These are phyloP conservation scores for Triticum urartu DNA, from an alignment of 176 grass and related monocot genomes.

Conservation along the genomic window DNA sequence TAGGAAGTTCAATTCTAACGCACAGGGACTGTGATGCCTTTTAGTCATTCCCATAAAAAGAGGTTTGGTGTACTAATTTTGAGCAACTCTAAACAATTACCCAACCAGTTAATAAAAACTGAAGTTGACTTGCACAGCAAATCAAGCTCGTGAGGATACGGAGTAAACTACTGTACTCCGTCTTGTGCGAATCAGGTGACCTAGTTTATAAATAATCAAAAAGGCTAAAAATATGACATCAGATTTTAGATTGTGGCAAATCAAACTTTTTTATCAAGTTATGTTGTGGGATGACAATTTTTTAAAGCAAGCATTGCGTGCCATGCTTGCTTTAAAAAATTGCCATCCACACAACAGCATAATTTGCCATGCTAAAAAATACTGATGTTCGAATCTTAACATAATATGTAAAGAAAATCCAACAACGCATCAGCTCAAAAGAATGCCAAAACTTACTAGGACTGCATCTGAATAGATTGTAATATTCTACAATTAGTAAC, in stretches of 20 bases:
- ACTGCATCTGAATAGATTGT: conserved; percentile 40
- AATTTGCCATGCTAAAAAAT: too few species aligned
- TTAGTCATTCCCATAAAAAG: background rate
- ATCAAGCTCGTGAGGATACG: background rate
- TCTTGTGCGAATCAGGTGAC: too few species aligned
- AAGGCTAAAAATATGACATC: too few species aligned
- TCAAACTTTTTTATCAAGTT: too few species aligned
- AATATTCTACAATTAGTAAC: conserved; percentile 68
- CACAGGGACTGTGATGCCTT: background rate
- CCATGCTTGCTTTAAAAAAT: too few species aligned
- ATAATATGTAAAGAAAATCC: background rate
- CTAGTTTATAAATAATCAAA: too few species aligned
- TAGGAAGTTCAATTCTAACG: background rate
- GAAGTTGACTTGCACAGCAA: background rate
- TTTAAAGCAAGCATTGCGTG: too few species aligned
- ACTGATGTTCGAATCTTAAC: too few species aligned
- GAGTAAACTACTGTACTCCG: background rate
- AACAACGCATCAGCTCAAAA: background rate
- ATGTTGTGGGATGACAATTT: too few species aligned
- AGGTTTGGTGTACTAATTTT: background rate
- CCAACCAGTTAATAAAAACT: conserved; percentile 5
- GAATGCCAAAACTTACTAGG: conserved; percentile 31
- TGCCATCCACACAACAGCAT: too few species aligned
- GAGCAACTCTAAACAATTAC: background rate
- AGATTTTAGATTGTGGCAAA: too few species aligned